Conservation (phyloP, 2,329 filamentous ascomycete genomes). For the Penicillium digitatum region DNA sequence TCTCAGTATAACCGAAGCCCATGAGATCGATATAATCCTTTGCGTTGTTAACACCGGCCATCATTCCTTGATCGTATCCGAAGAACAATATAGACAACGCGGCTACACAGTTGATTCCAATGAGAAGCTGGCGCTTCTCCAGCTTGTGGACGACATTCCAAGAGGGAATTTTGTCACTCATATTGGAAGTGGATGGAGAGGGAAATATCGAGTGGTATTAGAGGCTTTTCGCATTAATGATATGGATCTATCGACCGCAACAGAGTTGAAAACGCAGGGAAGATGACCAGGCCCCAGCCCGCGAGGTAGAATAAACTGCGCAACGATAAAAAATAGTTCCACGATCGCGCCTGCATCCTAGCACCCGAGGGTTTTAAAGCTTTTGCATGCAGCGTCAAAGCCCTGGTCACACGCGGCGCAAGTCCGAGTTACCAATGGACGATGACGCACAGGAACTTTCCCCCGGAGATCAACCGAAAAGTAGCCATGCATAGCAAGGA, state of each 20-base stretch:
- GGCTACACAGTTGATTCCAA: constrained; percentile 61
- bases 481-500: constrained; percentile 10
- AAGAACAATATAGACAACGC: constrained; percentile 67
- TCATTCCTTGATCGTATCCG: constrained; percentile 55
- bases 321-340: background rate
- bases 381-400: background rate
- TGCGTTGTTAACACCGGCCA: constrained; percentile 63
- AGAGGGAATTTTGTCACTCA: constrained; percentile 39
- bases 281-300: background rate
- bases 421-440: constrained; percentile 9
- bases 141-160: constrained; percentile 53
- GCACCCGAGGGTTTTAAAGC: constrained; percentile 5
- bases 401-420: background rate
- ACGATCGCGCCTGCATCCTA: background rate
- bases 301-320: background rate
- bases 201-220: background rate
- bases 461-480: constrained; percentile 18
- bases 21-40: constrained; percentile 62
- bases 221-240: background rate
- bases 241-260: background rate
- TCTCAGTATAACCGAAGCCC: constrained; percentile 59
- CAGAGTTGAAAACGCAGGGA: background rate
- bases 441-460: constrained; percentile 7
- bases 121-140: constrained; percentile 55
- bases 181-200: constrained; percentile 15